Evolutionary conservation across 179 eudicot genomes (phyloP).

Genomic region (Pouteria campechiana): DNA sequence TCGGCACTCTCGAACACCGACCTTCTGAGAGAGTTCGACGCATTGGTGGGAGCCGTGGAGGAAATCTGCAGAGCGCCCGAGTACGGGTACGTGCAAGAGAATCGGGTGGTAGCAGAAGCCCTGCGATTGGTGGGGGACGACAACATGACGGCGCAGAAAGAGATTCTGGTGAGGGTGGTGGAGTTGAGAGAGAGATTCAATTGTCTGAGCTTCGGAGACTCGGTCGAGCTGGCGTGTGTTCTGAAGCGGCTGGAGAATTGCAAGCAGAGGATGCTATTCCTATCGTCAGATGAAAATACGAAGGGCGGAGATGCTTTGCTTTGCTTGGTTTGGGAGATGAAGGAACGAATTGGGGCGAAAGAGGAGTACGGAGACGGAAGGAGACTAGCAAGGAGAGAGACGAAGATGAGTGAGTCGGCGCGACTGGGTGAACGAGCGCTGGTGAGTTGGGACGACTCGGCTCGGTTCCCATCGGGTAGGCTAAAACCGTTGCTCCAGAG

Average conservation of each 20-base stretch:
- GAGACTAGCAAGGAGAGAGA: constrained; percentile 23
- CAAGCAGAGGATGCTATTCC: constrained; percentile 22
- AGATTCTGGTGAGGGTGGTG: constrained; percentile 34
- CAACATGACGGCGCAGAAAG: constrained; percentile 38
- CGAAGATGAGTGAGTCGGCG: constrained; percentile 48
- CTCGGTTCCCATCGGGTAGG: constrained; percentile 35
- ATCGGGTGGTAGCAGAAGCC: constrained; percentile 31
- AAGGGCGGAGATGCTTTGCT: constrained; percentile 27
- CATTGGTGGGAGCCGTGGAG: constrained; percentile 31
- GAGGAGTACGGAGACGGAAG: constrained; percentile 24
- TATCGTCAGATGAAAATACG: constrained; percentile 27
- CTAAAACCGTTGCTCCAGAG: no score
- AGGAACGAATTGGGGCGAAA: constrained; percentile 22
- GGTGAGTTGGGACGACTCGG: constrained; percentile 31
- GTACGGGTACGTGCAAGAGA: constrained; percentile 17
- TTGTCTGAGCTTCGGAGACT: constrained; percentile 58
- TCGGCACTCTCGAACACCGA: constrained; percentile 40
- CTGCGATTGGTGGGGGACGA: constrained; percentile 37
- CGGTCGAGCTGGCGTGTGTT: constrained; percentile 55
- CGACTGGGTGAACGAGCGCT: constrained; percentile 41
- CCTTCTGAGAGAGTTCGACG: constrained; percentile 42
- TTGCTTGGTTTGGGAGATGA: constrained; percentile 44
- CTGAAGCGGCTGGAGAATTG: constrained; percentile 55
- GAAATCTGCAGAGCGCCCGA: constrained; percentile 56
- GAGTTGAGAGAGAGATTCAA: constrained; percentile 58